Evolutionary conservation across 495 filamentous ascomycete species (phyloP).

Genomic region (Annulohypoxylon maeteangense): DNA sequence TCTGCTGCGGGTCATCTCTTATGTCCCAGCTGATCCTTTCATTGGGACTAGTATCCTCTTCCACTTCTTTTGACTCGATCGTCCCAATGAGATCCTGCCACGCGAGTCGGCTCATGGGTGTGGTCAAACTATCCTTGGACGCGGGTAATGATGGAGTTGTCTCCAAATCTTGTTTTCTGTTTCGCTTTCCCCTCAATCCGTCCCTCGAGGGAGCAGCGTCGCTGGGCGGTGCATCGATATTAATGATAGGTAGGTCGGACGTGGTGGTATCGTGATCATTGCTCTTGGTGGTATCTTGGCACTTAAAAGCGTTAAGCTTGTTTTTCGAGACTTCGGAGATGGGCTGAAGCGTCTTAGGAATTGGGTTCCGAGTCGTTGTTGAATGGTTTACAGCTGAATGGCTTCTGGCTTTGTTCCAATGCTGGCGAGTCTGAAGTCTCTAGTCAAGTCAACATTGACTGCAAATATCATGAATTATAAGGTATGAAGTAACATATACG

Average conservation of each 20-base stretch:
- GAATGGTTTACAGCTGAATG: conserved; percentile 50
- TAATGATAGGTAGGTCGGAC: not conserved
- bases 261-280: conserved; percentile 5
- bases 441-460: conserved; percentile 15
- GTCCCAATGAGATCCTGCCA: conserved; percentile 84
- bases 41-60: conserved; percentile 57
- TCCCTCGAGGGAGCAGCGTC: not conserved
- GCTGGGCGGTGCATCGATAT: not conserved
- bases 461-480: not conserved
- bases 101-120: conserved; percentile 77
- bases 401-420: conserved; percentile 63
- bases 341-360: conserved; percentile 48
- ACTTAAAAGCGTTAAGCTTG: conserved; percentile 63
- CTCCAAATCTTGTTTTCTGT: conserved; percentile 18
- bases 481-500: not conserved
- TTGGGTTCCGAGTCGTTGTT: conserved; percentile 22
- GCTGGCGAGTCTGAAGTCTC: conserved; percentile 49
- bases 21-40: conserved; percentile 57
- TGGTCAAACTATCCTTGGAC: conserved; percentile 64
- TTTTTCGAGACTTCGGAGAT: conserved; percentile 61
- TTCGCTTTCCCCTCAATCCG: conserved; percentile 27
- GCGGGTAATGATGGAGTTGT: conserved; percentile 14
- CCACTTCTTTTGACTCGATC: conserved; percentile 59
- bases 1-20: conserved; percentile 46
- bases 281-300: conserved; percentile 37